phyloP scores from a whole-genome alignment of 2,329 filamentous ascomycete species.

The Bipolaris gigantea region DNA sequence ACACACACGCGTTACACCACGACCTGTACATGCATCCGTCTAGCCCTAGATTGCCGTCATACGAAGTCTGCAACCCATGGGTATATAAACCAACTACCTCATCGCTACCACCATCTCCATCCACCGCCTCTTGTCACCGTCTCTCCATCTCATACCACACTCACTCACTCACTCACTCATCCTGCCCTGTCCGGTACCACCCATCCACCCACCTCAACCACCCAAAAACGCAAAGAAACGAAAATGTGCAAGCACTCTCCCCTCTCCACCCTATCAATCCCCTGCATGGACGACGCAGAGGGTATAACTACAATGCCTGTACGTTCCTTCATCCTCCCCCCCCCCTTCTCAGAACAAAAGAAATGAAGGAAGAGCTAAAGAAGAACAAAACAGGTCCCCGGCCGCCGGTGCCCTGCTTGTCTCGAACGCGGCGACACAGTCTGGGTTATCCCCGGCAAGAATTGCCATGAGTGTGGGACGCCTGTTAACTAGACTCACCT shows the following conservation, averaged over 20 bases:
- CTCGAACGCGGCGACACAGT: constrained; percentile 46
- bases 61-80: too few species aligned
- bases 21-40: too few species aligned
- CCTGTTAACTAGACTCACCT: constrained; percentile 37
- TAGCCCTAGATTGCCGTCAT: too few species aligned
- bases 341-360: too few species aligned
- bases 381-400: constrained; percentile 39
- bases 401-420: constrained; percentile 45
- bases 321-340: constrained; percentile 6
- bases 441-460: constrained; percentile 47
- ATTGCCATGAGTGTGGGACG: constrained; percentile 45
- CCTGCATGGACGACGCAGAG: constrained; percentile 33
- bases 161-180: too few species aligned
- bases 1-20: too few species aligned
- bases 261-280: constrained; percentile 30
- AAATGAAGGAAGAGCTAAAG: neutral
- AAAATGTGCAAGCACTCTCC: constrained; percentile 35
- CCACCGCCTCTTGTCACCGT: too few species aligned
- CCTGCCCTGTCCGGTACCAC: neutral
- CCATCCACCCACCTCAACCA: too few species aligned
- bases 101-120: too few species aligned
- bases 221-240: too few species aligned
- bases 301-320: constrained; percentile 43
- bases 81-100: too few species aligned
- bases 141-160: too few species aligned